Conservation (phyloP, 164 flowering plant species). For the Nelumbo lutea region DNA sequence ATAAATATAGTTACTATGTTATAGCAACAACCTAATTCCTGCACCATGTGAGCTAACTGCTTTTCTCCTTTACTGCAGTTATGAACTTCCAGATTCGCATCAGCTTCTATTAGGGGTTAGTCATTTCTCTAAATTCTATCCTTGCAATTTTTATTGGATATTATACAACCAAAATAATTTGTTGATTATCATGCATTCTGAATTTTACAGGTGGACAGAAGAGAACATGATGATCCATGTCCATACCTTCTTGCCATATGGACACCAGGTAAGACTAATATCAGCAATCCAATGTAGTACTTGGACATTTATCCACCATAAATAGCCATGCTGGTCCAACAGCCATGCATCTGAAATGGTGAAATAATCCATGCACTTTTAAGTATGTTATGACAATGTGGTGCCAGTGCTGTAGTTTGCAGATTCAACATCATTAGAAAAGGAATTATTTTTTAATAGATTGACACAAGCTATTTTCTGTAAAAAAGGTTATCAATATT, state of each 20-base stretch:
- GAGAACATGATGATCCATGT: slow-evolving; percentile 85
- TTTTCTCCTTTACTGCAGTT: slow-evolving; percentile 49
- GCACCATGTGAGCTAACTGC: slow-evolving; percentile 5
- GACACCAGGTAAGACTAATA: slow-evolving; percentile 80
- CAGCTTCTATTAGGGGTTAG: slow-evolving; percentile 82
- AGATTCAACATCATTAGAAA: background rate
- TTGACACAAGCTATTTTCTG: background rate
- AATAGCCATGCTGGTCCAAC: background rate
- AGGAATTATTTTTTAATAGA: background rate
- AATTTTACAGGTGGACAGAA: slow-evolving; percentile 54
- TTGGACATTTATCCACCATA: background rate
- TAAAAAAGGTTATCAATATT: background rate
- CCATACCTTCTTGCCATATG: slow-evolving; percentile 93
- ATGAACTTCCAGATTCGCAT: slow-evolving; percentile 94
- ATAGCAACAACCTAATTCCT: background rate
- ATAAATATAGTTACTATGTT: background rate
- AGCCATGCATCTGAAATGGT: background rate
- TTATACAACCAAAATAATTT: background rate
- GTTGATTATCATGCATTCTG: slow-evolving; percentile 3
- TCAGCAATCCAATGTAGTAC: background rate
- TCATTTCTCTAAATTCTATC: slow-evolving; percentile 8
- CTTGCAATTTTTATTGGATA: background rate
- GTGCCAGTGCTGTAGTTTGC: background rate
- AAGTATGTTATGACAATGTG: background rate
- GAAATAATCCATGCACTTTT: background rate